Percentiles rank a stretch among this genome's conserved stretches.
Evolutionary conservation across 805 yeast species (phyloP).

Genomic region (Kodamaea fukazawae): DNA sequence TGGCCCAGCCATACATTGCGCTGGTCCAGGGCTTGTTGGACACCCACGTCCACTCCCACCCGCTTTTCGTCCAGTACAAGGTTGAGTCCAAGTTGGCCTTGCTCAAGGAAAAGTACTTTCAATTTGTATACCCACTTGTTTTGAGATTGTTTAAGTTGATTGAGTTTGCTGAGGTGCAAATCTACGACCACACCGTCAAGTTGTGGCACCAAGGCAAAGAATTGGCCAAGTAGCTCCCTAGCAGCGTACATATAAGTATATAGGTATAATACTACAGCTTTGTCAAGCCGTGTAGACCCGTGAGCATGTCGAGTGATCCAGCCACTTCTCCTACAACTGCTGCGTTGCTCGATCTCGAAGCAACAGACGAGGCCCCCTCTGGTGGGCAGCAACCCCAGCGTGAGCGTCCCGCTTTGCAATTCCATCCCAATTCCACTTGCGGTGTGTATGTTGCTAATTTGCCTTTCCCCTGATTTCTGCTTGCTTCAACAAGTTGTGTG

Average conservation of each 20-base stretch:
- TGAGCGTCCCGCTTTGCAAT: too few relatives aligned
- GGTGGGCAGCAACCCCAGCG: too few relatives aligned
- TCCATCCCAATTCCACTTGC: background rate
- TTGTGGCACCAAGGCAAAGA: slow-evolving; percentile 3
- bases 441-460: too few relatives aligned
- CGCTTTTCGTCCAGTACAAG: slow-evolving; percentile 30
- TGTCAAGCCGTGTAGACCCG: too few relatives aligned
- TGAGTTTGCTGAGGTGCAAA: slow-evolving; percentile 33
- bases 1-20: slow-evolving; percentile 30
- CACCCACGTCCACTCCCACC: slow-evolving; percentile 36
- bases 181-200: slow-evolving; percentile 18
- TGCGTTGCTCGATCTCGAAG: too few relatives aligned
- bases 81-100: slow-evolving; percentile 25
- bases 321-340: too few relatives aligned
- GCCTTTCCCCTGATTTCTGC: too few relatives aligned
- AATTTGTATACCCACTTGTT: slow-evolving; percentile 31
- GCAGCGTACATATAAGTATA: background rate
- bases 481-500: too few relatives aligned
- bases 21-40: slow-evolving; percentile 31
- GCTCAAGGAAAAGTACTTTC: slow-evolving; percentile 21
- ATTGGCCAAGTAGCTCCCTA: background rate
- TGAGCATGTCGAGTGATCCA: too few relatives aligned
- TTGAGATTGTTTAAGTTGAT: slow-evolving; percentile 30
- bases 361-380: too few relatives aligned
- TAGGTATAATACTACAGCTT: background rate